Evolutionary conservation across 2,329 filamentous ascomycete species (phyloP).

Genomic region (Teratosphaeria gauchensis): DNA sequence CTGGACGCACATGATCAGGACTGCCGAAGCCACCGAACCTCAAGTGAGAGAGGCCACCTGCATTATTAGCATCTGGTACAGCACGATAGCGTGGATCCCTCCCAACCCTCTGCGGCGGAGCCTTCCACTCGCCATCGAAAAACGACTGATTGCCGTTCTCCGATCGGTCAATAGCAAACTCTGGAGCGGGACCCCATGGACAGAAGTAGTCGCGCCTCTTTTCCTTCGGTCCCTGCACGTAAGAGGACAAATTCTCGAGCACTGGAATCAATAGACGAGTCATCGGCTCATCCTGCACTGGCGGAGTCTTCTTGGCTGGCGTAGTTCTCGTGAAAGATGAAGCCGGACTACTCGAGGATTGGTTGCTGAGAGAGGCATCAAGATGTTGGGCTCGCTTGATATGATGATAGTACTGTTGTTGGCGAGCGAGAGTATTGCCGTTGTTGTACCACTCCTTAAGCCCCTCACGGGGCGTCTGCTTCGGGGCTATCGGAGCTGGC

Average conservation of each 20-base stretch:
- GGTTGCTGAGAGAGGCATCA: not conserved
- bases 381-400: slow-evolving; percentile 10
- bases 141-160: slow-evolving; percentile 31
- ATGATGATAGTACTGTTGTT: slow-evolving; percentile 20
- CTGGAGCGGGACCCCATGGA: slow-evolving; percentile 28
- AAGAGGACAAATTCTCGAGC: slow-evolving; percentile 34
- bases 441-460: slow-evolving; percentile 33
- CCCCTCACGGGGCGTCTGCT: slow-evolving; percentile 22
- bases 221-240: slow-evolving; percentile 27
- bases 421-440: slow-evolving; percentile 22
- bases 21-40: slow-evolving; percentile 7
- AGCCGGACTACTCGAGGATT: not conserved
- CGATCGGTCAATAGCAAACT: slow-evolving; percentile 30
- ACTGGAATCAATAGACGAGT: slow-evolving; percentile 32
- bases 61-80: not conserved
- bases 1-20: not conserved
- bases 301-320: not conserved
- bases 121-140: slow-evolving; percentile 31
- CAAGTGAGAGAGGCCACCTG: slow-evolving; percentile 3
- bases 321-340: slow-evolving; percentile 1
- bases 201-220: slow-evolving; percentile 31
- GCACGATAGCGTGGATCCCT: slow-evolving; percentile 26
- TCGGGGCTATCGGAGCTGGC: not conserved
- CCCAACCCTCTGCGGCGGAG: slow-evolving; percentile 27
- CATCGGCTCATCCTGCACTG: slow-evolving; percentile 11